These are phyloP conservation scores for Sporothrix variecibatus DNA, from an alignment of 2,329 filamentous ascomycete genomes.

Conservation along the genomic window DNA sequence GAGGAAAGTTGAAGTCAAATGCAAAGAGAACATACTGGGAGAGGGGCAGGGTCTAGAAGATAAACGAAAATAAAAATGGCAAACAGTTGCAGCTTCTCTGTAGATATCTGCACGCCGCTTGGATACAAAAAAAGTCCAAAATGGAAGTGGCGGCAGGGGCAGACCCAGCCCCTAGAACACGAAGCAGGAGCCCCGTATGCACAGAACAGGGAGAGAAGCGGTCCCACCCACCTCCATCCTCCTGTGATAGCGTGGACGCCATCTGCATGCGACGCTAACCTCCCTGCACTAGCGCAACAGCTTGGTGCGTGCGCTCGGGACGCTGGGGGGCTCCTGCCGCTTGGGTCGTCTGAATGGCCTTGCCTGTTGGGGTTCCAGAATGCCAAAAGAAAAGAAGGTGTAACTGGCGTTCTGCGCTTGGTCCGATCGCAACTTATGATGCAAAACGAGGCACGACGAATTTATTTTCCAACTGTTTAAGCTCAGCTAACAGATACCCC, in stretches of 20 bases:
- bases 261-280: background rate
- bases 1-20: background rate
- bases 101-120: background rate
- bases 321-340: conserved; percentile 6
- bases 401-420: background rate
- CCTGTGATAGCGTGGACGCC: conserved; percentile 1
- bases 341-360: background rate
- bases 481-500: background rate
- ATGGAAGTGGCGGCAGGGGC: conserved; percentile 2
- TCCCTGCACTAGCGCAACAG: conserved; percentile 25
- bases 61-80: background rate
- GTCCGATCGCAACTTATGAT: background rate
- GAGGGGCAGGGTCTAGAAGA: background rate
- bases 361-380: background rate
- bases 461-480: background rate
- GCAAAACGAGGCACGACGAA: background rate
- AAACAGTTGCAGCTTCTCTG: background rate
- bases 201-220: conserved; percentile 15
- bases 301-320: conserved; percentile 23
- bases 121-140: background rate
- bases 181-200: background rate
- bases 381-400: background rate
- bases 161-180: conserved; percentile 8
- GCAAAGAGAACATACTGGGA: background rate
- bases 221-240: background rate